Evolutionary conservation across 2,329 filamentous ascomycete species (phyloP), one percentile per base, ranked within the genome.

Genomic region (Hypomyces perniciosus): DNA sequence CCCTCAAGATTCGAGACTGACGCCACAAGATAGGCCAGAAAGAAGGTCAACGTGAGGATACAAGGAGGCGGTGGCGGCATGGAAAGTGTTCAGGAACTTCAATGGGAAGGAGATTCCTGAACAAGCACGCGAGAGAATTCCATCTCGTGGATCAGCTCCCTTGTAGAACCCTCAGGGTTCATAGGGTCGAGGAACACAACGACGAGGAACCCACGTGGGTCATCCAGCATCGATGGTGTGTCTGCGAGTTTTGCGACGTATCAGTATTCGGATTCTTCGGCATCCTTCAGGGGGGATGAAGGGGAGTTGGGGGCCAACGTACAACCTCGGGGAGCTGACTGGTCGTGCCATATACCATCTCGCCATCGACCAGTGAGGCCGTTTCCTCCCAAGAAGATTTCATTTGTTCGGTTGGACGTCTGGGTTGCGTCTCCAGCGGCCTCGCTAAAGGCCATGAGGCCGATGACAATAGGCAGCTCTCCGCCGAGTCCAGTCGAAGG

Each of bases 381-480:
- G 4, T 28, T 38, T 3, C 38, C 44, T 4, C 52, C 54, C 1
- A 57, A 48, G 46, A 70, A 71, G 5, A 63, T 56, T 1, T 33
- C 43, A 6, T 60, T 43, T 9, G 49, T 46, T 0, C 56, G 34
- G 13, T 51, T 56, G 6, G 57, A 57, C 1, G 1, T 26, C 20
- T 34, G n/a, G 0, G 8, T 12, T 5, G 1, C 2, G 6, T 50
- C 43, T 1, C n/a, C 13, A 20, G 20, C 20, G 2, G 56, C 4
- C 5, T 59, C 50, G 52, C 51, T 55, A 37, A 72, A 64, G 1
- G 68, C 69, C 67, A 73, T 71, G n/a, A 74, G 54, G 1, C 64
- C 71, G 4, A 74, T 55, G 8, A 74, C 56, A 6, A 72, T 64
- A 4, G 63, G 57, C 9, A 74, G 47, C n/a, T 70, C 62, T 12